Evolutionary conservation across 2,329 filamentous ascomycete species (phyloP), one percentile per base, ranked within the genome.

Genomic region (Fusarium sp.): DNA sequence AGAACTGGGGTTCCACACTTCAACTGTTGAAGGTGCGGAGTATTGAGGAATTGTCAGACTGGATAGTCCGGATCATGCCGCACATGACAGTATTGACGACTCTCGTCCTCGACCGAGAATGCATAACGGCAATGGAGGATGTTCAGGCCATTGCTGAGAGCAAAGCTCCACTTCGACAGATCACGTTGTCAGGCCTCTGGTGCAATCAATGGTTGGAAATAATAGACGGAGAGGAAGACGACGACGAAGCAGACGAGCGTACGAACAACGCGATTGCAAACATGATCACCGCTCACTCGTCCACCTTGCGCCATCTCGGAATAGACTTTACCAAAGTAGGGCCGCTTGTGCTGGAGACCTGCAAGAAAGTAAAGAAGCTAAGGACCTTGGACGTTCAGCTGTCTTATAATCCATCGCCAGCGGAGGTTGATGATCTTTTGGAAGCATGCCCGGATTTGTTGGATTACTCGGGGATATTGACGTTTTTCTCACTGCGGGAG

Each of bases 251-350:
- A 32, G 9, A 27, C 6, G 29, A 53, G 3, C 34, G 11, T 1
- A 18, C 46, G 10, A 44, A 58, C 6, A 3, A 6, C 7, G 47
- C 40, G 11, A 16, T 65, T 13, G 20, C 37, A 4, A 13, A 24
- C 6, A 44, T 65, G 53, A 65, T 59, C 4, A 22, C 29, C 14
- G 20, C 29, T n/a, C 60, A 65, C 16, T 59, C 60, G 9, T 32
- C 53, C 18, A 47, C 24, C 2, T 22, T 65, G 3, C 5, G 24
- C 12, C 4, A 20, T 18, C 13, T 65, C 5, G 7, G 7, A 3
- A 3, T 24, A 16, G 2, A 4, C 6, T 13, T 6, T 4, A 5
- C 12, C 12, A 6, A 24, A 42, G 7, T 51, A 3, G 25, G 7
- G 2, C 20, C 24, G 3, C 3, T 9, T 14, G n/a, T 65, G 7